Evolutionary conservation across 331 rosid species (phyloP).

Genomic region (Malus hybrid): DNA sequence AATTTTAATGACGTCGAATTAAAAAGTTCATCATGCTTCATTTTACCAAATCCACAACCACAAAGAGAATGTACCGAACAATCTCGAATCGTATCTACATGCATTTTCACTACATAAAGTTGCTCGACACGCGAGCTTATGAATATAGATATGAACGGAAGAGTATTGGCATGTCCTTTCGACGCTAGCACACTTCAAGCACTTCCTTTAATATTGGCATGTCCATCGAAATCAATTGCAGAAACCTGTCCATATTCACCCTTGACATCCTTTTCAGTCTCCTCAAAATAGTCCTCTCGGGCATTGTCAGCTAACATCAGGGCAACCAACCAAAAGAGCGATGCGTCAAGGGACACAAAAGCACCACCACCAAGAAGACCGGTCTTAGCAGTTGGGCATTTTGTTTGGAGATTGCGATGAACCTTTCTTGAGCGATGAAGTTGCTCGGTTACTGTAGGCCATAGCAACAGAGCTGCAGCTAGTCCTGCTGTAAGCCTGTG

Average conservation of each 20-base stretch:
- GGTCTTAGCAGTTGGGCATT: slow-evolving; percentile 77
- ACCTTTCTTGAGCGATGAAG: slow-evolving; percentile 29
- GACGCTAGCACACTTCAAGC: not conserved
- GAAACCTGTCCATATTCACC: not conserved
- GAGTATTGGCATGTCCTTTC: not conserved
- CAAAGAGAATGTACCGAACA: not conserved
- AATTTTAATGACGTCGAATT: not conserved
- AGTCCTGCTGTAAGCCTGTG: slow-evolving; percentile 56
- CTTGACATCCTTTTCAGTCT: slow-evolving; percentile 9
- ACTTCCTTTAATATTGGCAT: not conserved
- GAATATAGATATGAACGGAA: not conserved
- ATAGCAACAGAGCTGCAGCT: slow-evolving; percentile 51
- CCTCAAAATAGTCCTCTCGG: slow-evolving; percentile 64
- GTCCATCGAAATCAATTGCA: not conserved
- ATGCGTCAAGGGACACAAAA: slow-evolving; percentile 63
- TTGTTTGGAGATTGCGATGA: slow-evolving; percentile 27
- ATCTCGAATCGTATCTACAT: not conserved
- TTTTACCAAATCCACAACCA: not conserved
- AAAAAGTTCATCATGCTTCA: not conserved
- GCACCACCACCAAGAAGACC: slow-evolving; percentile 88
- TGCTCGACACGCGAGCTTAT: slow-evolving; percentile 8
- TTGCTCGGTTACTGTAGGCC: slow-evolving; percentile 70
- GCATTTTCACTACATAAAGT: not conserved
- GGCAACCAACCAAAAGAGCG: slow-evolving; percentile 68
- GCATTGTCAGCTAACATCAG: slow-evolving; percentile 68